Base-by-base conservation (phyloP, 257 asterid genomes). In the Capsicum rhomboideum region DNA sequence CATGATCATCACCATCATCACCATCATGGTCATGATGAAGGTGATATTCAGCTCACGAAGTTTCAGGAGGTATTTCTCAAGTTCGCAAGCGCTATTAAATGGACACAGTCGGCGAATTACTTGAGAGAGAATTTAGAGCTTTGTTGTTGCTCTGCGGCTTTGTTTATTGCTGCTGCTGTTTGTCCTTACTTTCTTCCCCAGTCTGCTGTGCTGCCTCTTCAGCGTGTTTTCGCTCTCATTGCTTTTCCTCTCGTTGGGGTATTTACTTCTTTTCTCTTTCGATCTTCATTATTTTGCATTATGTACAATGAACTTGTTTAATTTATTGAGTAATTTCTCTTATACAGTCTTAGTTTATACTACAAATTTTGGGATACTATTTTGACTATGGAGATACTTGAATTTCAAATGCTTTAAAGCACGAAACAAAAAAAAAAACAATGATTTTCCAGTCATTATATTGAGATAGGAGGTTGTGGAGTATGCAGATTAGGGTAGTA, bases 231-330 rank as follows among this genome's bases (percentile, higher is more conserved):
- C 88, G 85, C 90, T 69, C 83, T 90, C 88, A 52, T 91, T 83
- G 99, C 96, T 26, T 97, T 97, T 72, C 99, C 99, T 84, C 93
- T 97, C 21, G 98, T 97, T 64, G 98, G 97, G 97, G 98, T 97
- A 93, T 79, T 34, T 67, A 52, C 16, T 21, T n/a, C 37, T 69
- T 88, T n/a, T 23, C 29, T 13, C 34, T 52, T 79, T 42, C 23
- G 1, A 40, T 46, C 8, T 74, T 44, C 80, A 3, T 78, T n/a
- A 10, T 67, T 54, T 82, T 37, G 14, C 21, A 28, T n/a, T 53
- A 26, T 44, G 21, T 46, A 72, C 37, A 71, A 71, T 72, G 20
- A 14, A 29, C 40, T 37, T 83, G 72, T 69, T 26, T 64, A 63
- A 78, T 44, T 58, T 53, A n/a, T 58, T 40, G 75, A 31, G 6